phyloP scores from a whole-genome alignment of 1,284 basidiomycete genomes.

The Ustilago curta region DNA sequence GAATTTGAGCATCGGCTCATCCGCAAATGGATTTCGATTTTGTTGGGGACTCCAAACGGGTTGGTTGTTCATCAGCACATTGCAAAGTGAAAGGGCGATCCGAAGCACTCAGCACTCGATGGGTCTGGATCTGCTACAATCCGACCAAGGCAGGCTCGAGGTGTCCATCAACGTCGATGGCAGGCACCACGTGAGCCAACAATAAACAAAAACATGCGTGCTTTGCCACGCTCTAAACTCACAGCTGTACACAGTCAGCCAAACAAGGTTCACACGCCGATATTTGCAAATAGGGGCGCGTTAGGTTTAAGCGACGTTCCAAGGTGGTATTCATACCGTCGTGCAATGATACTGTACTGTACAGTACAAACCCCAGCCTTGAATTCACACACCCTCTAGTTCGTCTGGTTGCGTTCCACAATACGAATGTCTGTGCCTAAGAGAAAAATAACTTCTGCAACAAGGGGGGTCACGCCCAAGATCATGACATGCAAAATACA shows the following conservation, averaged over 20 bases:
- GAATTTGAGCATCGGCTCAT: not conserved
- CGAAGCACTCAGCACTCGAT: no score
- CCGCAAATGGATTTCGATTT: not conserved
- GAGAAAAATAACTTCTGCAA: no score
- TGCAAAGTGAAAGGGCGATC: no score
- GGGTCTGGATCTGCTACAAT: no score
- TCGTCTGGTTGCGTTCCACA: no score
- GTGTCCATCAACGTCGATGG: not conserved
- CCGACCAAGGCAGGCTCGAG: not conserved
- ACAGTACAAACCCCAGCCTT: no score
- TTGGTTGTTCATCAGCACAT: no score
- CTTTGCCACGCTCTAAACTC: not conserved
- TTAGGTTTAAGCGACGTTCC: not conserved
- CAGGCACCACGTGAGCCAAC: conserved; percentile 15
- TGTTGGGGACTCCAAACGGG: conserved; percentile 1
- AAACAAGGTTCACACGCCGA: conserved; percentile 7
- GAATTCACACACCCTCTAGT: not conserved
- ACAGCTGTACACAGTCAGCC: no score
- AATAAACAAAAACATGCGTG: not conserved
- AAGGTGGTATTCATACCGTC: no score
- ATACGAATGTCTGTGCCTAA: not conserved
- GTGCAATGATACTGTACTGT: no score
- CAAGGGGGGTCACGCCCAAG: no score
- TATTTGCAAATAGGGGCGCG: conserved; percentile 3
- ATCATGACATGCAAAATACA: not conserved